Base-by-base conservation (phyloP, 495 filamentous ascomycete genomes). In the Hypoxylon fuscum region DNA sequence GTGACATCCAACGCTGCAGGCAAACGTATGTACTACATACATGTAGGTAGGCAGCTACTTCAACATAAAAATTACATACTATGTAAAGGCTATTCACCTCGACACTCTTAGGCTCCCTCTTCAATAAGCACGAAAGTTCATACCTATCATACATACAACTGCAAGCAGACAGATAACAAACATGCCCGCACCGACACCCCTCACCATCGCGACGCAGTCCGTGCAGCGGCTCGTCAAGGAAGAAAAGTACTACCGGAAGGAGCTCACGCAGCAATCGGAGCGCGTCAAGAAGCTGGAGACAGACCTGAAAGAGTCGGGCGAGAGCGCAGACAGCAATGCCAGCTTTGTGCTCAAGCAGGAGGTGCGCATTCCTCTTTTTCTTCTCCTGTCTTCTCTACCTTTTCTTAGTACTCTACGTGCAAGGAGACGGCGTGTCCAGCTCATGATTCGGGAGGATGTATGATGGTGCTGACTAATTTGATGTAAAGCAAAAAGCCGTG, bases 211-310 rank as follows among this genome's bases (percentile, higher is more conserved):
- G 44, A 93, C 89, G 14, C 85, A 85, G 42, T 83, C 88, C 17
- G 81, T 97, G 66, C 77, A 84, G 64, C 91, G 94, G 49, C 82
- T 97, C 45, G 85, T 97, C 51, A 97, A 96, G 73, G 95, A 98
- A 73, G 92, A 97, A 70, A 79, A 81, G 29, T 92, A 86, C 72
- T 97, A 98, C 78, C 90, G 92, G 75, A 87, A 88, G 64, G 95
- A 98, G 70, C 81, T 91, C 17, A 76, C 81, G 55, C 75, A 85
- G 54, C 92, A 97, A 66, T 82, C 88, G 52, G 79, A 80, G 55
- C 87, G 88, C 37, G 82, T 97, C 34, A 74, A 85, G 77, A 87
- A 89, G 75, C 78, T 92, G 12, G 74, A 86, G 59, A 84, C 83
- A 15, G 79, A 83, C 41, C 69, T 80, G 14, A 60, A 62, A 5